Evolutionary conservation across 1,284 basidiomycete species (phyloP), one percentile per base, ranked within the genome.

Genomic region (Ganoderma multipileum): DNA sequence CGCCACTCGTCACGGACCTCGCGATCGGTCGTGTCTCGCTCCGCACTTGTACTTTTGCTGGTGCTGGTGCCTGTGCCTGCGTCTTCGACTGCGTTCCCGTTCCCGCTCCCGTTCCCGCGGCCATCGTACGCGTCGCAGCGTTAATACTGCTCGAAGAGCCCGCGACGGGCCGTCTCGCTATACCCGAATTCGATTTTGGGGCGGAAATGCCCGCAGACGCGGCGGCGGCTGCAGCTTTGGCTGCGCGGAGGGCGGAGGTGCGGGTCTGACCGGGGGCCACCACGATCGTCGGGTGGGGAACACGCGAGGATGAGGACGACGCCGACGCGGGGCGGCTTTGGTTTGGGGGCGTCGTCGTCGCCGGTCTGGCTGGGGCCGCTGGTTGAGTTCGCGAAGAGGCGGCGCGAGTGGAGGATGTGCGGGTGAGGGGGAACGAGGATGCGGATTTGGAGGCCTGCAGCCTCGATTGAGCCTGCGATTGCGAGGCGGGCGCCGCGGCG

Each of bases 201-300:
- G 71, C 66, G 11, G 71, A 61, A 18, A 63, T 63, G n/a, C 54
- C 64, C 52, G 52, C 67, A n/a, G 60, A 60, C 38, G 52, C 65
- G 4, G 68, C 63, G 20, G 67, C 30, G 2, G 71, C 67, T 1
- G 71, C 71, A 3, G 71, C 69, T 42, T 72, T 73, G 16, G 72
- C 70, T 14, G 72, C 70, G 14, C 72, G 54, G n/a, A 73, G 61
- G 1, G 67, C 69, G 6, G 72, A 71, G 6, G 72, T 73, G 26
- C 71, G 71, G 1, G 71, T 72, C 20, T 68, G 69, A 3, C 63
- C 68, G 1, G 71, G 71, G 3, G 65, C 69, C 7, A 50, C 54
- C 0, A 33, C 41, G 12, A 42, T 23, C 6, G 63, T 42, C 3
- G 65, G 58, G 2, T 55, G 4, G 44, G 58, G 50, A 20, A 62